These are phyloP conservation scores for Calonectria naviculata DNA, from an alignment of 2,329 filamentous ascomycete genomes.

Conservation along the genomic window DNA sequence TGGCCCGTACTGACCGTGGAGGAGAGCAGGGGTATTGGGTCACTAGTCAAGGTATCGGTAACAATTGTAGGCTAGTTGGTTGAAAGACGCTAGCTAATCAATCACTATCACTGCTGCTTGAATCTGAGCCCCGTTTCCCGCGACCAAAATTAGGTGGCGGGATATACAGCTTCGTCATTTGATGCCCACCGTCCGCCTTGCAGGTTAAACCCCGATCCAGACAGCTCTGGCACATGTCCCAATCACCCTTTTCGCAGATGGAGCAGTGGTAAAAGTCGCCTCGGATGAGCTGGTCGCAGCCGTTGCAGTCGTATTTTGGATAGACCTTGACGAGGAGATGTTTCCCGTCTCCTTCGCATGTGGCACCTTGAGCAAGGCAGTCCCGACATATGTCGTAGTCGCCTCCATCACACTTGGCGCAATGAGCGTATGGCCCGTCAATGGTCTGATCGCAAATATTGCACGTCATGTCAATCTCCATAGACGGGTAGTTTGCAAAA, in stretches of 20 bases:
- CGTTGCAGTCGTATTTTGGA: conserved; percentile 24
- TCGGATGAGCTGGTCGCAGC: conserved; percentile 20
- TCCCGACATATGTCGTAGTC: conserved; percentile 30
- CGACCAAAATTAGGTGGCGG: background rate
- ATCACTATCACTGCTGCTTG: conserved; percentile 4
- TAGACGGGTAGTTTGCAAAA: conserved; percentile 16
- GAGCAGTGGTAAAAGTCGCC: conserved; percentile 27
- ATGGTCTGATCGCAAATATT: conserved; percentile 27
- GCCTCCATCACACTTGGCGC: conserved; percentile 27
- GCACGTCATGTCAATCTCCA: conserved; percentile 4
- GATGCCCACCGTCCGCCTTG: background rate
- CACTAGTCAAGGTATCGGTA: background rate
- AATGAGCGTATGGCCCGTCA: conserved; percentile 29
- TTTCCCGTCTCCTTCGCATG: conserved; percentile 22
- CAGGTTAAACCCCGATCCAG: conserved; percentile 26
- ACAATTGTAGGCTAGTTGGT: background rate
- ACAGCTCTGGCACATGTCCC: conserved; percentile 26
- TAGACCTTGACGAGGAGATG: conserved; percentile 30
- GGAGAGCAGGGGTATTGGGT: background rate
- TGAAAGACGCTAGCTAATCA: background rate
- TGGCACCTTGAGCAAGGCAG: conserved; percentile 22
- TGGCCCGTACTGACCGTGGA: background rate
- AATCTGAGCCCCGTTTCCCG: background rate
- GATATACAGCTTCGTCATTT: background rate
- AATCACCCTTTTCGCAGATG: conserved; percentile 21